These are phyloP conservation scores for Salix udensis DNA, from an alignment of 345 rosid species.

Conservation along the genomic window DNA sequence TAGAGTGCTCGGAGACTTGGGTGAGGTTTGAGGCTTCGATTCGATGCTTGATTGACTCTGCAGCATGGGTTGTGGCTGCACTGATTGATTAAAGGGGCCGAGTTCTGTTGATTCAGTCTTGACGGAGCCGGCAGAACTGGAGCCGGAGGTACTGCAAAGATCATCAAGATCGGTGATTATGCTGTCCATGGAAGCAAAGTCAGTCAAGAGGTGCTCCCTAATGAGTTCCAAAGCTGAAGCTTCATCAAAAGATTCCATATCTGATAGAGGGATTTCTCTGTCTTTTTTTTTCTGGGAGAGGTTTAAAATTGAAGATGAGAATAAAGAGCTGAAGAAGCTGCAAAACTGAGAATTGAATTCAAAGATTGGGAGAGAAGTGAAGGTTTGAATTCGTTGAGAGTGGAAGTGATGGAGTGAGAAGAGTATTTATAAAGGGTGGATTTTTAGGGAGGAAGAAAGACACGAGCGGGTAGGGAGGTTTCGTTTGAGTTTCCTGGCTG, in stretches of 20 bases:
- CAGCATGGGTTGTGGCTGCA: background rate
- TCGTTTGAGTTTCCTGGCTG: slow-evolving; percentile 29
- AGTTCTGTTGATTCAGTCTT: slow-evolving; percentile 9
- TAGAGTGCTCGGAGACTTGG: slow-evolving; percentile 37
- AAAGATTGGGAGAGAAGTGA: background rate
- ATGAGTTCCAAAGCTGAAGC: slow-evolving; percentile 51
- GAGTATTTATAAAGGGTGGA: slow-evolving; percentile 17
- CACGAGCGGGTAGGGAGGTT: background rate
- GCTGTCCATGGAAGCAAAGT: slow-evolving; percentile 39
- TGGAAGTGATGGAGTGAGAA: slow-evolving; percentile 26
- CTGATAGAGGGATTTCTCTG: background rate
- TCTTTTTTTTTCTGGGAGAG: background rate
- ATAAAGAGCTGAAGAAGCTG: background rate
- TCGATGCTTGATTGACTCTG: slow-evolving; percentile 2
- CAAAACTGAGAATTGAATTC: background rate
- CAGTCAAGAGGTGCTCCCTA: slow-evolving; percentile 59
- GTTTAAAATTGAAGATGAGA: too few relatives aligned
- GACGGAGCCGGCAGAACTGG: background rate
- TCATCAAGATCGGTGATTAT: slow-evolving; percentile 26
- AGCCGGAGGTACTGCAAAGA: background rate
- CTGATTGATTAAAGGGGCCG: background rate
- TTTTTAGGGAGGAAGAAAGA: background rate
- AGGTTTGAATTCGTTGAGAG: slow-evolving; percentile 22
- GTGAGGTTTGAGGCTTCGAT: background rate
- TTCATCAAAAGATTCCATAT: slow-evolving; percentile 36